These are phyloP conservation scores for Diaporthe caulivora DNA, from an alignment of 2,329 filamentous ascomycete species.

Conservation along the genomic window DNA sequence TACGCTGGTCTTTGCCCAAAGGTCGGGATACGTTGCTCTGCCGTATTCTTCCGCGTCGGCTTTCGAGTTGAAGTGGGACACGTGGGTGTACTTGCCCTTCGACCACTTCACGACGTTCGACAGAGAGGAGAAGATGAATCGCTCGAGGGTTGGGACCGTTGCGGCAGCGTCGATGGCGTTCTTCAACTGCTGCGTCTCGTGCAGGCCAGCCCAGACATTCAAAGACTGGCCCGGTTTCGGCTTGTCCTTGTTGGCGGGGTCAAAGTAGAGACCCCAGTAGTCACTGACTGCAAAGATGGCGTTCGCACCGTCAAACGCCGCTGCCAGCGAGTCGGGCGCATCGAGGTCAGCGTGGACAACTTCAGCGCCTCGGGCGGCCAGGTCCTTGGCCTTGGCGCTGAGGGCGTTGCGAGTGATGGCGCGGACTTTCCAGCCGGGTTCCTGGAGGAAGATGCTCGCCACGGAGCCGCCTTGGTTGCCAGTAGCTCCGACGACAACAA, in stretches of 20 bases:
- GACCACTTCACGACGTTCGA: background rate
- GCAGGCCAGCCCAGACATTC: background rate
- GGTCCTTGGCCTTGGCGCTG: no score
- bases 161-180: background rate
- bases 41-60: background rate
- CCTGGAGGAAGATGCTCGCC: no score
- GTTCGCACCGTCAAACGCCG: no score
- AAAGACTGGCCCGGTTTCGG: background rate
- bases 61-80: background rate
- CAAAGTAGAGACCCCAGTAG: background rate
- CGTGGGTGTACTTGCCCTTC: background rate
- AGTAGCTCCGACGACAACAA: no score
- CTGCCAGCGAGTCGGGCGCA: no score
- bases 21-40: no score
- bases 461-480: no score
- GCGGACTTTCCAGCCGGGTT: no score
- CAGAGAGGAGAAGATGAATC: background rate
- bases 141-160: background rate
- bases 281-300: background rate
- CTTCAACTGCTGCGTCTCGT: background rate
- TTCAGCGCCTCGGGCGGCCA: no score
- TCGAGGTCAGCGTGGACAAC: no score
- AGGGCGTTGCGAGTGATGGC: no score
- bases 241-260: background rate
- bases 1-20: no score